A percentile compares a stretch with the other conserved stretches of the same genome.
Evolutionary conservation across 768 basidiomycete species (phyloP).

Genomic region (Naganishia onofrii): DNA sequence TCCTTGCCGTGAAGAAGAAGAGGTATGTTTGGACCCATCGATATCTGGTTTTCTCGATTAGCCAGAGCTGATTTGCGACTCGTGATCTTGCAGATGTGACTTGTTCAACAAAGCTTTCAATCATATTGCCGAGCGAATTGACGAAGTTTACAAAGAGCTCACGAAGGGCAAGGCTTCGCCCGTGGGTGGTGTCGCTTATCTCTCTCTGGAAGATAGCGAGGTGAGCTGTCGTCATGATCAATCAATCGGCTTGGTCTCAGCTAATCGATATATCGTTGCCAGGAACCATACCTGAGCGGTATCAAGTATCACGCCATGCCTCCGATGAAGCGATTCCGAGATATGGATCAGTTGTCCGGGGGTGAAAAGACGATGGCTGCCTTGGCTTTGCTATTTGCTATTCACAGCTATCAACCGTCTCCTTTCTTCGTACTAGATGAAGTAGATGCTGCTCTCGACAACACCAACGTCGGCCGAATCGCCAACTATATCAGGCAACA

Average conservation of each 20-base stretch:
- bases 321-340: conserved; percentile 97
- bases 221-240: conserved; percentile 55
- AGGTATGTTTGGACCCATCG: conserved; percentile 65
- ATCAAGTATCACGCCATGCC: conserved; percentile 99
- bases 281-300: conserved; percentile 81
- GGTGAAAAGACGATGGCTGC: conserved; percentile 99
- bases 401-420: conserved; percentile 93
- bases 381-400: conserved; percentile 90
- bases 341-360: conserved; percentile 97
- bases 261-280: not conserved
- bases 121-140: conserved; percentile 91
- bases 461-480: conserved; percentile 95
- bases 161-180: conserved; percentile 92
- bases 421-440: conserved; percentile 99
- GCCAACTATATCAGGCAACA: conserved; percentile 87
- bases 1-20: conserved; percentile 78
- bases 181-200: conserved; percentile 93
- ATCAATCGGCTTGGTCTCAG: not conserved
- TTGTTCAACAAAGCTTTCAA: conserved; percentile 93
- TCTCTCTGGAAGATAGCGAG: conserved; percentile 92
- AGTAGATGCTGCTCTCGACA: conserved; percentile 94
- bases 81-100: conserved; percentile 59
- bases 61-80: no score
- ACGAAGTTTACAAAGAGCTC: conserved; percentile 93
- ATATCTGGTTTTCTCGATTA: not conserved